phyloP scores from a whole-genome alignment of 164 flowering plant genomes.

The Sextonia rubra region DNA sequence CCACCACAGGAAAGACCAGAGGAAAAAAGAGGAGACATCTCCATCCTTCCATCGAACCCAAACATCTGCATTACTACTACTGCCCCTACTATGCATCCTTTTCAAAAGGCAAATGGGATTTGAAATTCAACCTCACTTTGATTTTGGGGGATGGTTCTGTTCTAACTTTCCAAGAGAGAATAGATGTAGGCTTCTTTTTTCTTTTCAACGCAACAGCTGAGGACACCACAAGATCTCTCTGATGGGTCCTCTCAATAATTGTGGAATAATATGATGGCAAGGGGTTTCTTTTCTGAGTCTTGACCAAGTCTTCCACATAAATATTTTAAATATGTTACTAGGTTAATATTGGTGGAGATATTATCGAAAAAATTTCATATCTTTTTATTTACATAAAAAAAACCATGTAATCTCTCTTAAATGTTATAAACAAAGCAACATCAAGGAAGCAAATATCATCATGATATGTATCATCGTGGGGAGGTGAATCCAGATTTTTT shows the following conservation, averaged over 20 bases:
- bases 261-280: slow-evolving; percentile 9
- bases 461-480: too few species aligned
- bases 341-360: too few species aligned
- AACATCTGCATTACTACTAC: not conserved
- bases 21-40: not conserved
- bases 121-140: slow-evolving; percentile 2
- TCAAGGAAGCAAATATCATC: too few species aligned
- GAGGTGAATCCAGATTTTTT: too few species aligned
- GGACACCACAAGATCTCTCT: slow-evolving; percentile 3
- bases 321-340: not conserved
- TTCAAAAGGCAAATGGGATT: slow-evolving; percentile 2
- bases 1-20: not conserved
- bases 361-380: too few species aligned
- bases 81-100: not conserved
- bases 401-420: too few species aligned
- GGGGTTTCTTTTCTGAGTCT: not conserved
- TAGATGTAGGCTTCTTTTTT: not conserved
- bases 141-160: not conserved
- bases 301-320: not conserved
- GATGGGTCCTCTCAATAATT: slow-evolving; percentile 5
- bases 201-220: slow-evolving; percentile 9
- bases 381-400: not conserved
- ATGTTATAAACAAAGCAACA: too few species aligned
- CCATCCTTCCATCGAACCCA: not conserved
- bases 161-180: not conserved